Conservation (phyloP, 129 eudicot species). For the sunflower (Helianthus annuus) region HanXRQr2.0-SUNRISE NC_035446.2:163924199-163924698, state of each 20-base stretch:
- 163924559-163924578: constrained; percentile 60
- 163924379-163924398: constrained; percentile 60
- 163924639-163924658: constrained; percentile 54
- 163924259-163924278: constrained; percentile 20
- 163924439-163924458: constrained; percentile 54
- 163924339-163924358: constrained; percentile 80
- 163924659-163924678: constrained; percentile 57
- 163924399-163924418: constrained; percentile 41
- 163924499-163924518: constrained; percentile 67
- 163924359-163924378: constrained; percentile 64
- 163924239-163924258: constrained; percentile 43
- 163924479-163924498: constrained; percentile 68
- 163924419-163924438: constrained; percentile 40
- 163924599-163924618: constrained; percentile 69
- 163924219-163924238: constrained; percentile 64
- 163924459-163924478: constrained; percentile 88
- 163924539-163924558: constrained; percentile 69
- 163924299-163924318: constrained; percentile 66
- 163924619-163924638: constrained; percentile 71
- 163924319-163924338: constrained; percentile 85
- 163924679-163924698: constrained; percentile 60
- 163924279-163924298: constrained; percentile 33
- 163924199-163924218: constrained; percentile 71
- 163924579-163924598: constrained; percentile 56
- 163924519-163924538: constrained; percentile 49